Evolutionary conservation across 768 basidiomycete genomes (phyloP).

Genomic region (Russula vinacea): DNA sequence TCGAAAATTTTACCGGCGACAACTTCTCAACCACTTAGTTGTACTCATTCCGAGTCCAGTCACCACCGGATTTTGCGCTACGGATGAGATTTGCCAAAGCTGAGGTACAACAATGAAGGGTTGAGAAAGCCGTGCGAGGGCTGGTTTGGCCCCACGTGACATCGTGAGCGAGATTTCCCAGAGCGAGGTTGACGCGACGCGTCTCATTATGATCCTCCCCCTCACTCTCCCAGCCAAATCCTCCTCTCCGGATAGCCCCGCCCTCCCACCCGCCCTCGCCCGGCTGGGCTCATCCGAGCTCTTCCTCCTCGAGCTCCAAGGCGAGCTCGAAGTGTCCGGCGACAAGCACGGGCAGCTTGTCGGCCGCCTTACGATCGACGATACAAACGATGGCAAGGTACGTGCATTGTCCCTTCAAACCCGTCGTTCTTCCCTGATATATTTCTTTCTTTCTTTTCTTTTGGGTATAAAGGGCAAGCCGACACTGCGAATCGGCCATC

Average conservation of each 20-base stretch:
- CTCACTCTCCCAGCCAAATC: constrained; percentile 43
- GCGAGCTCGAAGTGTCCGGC: constrained; percentile 69
- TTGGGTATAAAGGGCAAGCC: constrained; percentile 67
- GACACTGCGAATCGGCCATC: constrained; percentile 80
- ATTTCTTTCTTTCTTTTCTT: too few species aligned
- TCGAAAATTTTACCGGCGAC: too few species aligned
- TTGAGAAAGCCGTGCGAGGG: too few species aligned
- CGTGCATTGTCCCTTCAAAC: not conserved
- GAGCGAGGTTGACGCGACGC: not conserved
- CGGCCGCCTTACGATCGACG: constrained; percentile 69
- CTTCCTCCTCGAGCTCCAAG: constrained; percentile 86
- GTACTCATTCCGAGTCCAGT: too few species aligned
- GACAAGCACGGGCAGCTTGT: constrained; percentile 69
- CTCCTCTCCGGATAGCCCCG: constrained; percentile 36
- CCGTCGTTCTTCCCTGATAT: not conserved
- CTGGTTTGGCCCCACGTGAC: not conserved
- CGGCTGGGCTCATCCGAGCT: constrained; percentile 75
- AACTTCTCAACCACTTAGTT: too few species aligned
- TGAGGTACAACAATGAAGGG: too few species aligned
- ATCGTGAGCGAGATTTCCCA: not conserved
- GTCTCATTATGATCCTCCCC: constrained; percentile 61
- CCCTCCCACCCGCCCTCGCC: constrained; percentile 60
- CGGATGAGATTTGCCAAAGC: too few species aligned
- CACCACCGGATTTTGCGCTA: too few species aligned
- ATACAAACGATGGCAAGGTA: constrained; percentile 43